Evolutionary conservation across 2,329 filamentous ascomycete genomes (phyloP).

Genomic region (Colletotrichum kahawae): DNA sequence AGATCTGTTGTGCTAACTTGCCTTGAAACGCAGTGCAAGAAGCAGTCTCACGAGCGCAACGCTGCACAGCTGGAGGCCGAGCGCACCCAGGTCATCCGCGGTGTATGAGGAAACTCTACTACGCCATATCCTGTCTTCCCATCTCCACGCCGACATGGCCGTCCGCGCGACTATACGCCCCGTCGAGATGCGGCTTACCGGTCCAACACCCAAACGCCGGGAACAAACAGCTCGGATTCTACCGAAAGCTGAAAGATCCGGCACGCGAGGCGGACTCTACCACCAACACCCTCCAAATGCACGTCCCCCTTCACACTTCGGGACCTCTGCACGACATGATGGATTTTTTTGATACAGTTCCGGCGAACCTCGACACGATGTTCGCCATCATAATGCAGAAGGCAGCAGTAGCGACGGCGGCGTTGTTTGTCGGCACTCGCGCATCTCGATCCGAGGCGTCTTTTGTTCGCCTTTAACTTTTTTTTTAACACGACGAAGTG

Average conservation of each 20-base stretch:
- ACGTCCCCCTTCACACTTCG: not conserved
- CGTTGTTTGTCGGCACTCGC: not conserved
- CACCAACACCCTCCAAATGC: not conserved
- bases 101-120: constrained; percentile 63
- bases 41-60: constrained; percentile 94
- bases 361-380: not conserved
- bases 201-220: not conserved
- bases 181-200: not conserved
- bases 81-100: constrained; percentile 92
- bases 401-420: not conserved
- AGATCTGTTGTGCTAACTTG: constrained; percentile 38
- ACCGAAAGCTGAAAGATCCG: not conserved
- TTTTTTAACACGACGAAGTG: not conserved
- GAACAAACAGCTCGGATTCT: not conserved
- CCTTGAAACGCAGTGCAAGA: constrained; percentile 73
- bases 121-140: not conserved
- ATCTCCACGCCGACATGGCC: not conserved
- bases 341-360: not conserved
- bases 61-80: constrained; percentile 90
- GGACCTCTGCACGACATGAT: constrained; percentile 15
- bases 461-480: not conserved
- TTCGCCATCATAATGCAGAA: constrained; percentile 5
- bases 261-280: not conserved
- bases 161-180: not conserved
- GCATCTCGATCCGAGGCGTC: not conserved